Evolutionary conservation across 441 rosid species (phyloP).

Genomic region (Adansonia madagascariensis): DNA sequence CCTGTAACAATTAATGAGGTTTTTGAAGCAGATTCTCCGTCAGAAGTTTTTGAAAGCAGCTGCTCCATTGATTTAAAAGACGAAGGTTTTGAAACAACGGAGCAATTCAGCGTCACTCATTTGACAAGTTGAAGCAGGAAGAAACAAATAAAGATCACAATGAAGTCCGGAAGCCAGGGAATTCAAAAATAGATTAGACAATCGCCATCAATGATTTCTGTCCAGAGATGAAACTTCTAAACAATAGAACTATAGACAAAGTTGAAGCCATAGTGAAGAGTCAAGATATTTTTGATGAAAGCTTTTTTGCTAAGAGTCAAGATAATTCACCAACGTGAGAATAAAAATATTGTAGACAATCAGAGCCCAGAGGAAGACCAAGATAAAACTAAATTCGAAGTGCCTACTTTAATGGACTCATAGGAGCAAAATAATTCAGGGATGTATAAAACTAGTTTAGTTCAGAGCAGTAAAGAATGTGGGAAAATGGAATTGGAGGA

Average conservation of each 20-base stretch:
- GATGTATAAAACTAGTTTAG: slow-evolving; percentile 15
- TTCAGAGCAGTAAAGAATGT: slow-evolving; percentile 22
- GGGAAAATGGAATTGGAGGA: slow-evolving; percentile 39
- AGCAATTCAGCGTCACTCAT: slow-evolving; percentile 20
- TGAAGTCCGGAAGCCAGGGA: slow-evolving; percentile 1
- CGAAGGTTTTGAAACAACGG: slow-evolving; percentile 14
- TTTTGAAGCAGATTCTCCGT: slow-evolving; percentile 13
- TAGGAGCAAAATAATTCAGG: slow-evolving; percentile 35
- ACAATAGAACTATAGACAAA: slow-evolving; percentile 29
- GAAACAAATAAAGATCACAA: neutral
- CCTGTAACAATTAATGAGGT: slow-evolving; percentile 24
- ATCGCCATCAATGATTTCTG: neutral
- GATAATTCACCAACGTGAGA: slow-evolving; percentile 21
- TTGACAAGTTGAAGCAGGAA: slow-evolving; percentile 16
- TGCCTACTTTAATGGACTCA: slow-evolving; percentile 19
- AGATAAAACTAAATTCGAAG: slow-evolving; percentile 26
- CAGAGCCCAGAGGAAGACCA: slow-evolving; percentile 33
- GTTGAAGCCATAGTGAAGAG: neutral
- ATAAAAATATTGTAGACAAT: slow-evolving; percentile 21
- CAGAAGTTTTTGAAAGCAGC: too few species aligned
- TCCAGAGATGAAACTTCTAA: slow-evolving; percentile 19
- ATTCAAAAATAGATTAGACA: slow-evolving; percentile 26
- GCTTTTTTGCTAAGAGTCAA: slow-evolving; percentile 4
- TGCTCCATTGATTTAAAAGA: neutral
- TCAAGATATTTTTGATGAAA: slow-evolving; percentile 22